Conservation (phyloP, 768 basidiomycete species). For the Pleurotus sapidus region DNA sequence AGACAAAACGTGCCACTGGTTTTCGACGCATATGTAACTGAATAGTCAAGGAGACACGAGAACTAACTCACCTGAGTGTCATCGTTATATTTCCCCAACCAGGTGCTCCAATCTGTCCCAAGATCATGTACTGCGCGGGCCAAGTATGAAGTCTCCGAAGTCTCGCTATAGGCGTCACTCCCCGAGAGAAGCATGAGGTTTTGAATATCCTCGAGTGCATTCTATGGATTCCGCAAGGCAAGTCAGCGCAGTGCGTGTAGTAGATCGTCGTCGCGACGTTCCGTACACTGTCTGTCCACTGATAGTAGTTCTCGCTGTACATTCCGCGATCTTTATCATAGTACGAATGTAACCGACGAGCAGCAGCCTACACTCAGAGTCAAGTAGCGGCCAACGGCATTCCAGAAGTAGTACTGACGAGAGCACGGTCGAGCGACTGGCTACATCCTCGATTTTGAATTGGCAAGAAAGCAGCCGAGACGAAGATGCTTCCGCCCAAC, state of each 20-base stretch:
- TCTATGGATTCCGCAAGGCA: constrained; percentile 27
- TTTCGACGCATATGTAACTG: too few species aligned
- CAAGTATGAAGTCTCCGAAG: constrained; percentile 44
- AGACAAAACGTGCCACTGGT: constrained; percentile 53
- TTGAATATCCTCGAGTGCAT: constrained; percentile 55
- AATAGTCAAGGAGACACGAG: too few species aligned
- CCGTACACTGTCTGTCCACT: constrained; percentile 55
- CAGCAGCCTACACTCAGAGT: constrained; percentile 22
- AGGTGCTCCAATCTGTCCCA: constrained; percentile 37
- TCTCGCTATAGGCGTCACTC: constrained; percentile 32
- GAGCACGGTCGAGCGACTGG: neutral
- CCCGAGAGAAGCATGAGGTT: constrained; percentile 55
- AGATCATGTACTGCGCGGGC: constrained; percentile 37
- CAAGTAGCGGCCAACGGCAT: too few species aligned
- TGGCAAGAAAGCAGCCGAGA: too few species aligned
- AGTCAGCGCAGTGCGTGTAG: neutral
- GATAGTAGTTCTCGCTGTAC: constrained; percentile 40
- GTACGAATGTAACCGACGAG: constrained; percentile 35
- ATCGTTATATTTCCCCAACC: constrained; percentile 48
- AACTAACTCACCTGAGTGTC: constrained; percentile 37
- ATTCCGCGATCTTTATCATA: constrained; percentile 36
- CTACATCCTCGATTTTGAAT: neutral
- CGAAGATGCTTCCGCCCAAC: too few species aligned
- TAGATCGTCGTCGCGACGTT: neutral
- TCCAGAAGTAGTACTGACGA: neutral